Base-by-base conservation (phyloP, 129 eudicot species). In the Flaveria linearis region DNA sequence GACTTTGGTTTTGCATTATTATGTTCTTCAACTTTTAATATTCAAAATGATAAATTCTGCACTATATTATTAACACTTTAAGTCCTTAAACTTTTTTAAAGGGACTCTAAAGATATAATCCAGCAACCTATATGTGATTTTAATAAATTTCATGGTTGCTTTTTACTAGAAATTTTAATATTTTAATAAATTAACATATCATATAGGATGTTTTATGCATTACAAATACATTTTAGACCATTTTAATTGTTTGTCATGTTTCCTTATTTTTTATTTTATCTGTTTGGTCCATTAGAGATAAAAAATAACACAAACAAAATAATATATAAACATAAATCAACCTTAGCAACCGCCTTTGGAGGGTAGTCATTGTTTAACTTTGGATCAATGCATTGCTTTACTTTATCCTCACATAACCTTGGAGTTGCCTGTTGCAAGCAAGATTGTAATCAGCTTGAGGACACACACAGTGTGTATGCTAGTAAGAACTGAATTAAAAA, bases 341-440 rank as follows among this genome's bases (percentile, higher is more conserved):
- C 98, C 98, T 94, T 94, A n/a, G 98, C 97, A 74, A 91, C 86
- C 26, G 98, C 98, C 85, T 91, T 94, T 56, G 90, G 91, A 56
- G 98, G 98, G 72, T 84, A 91, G n/a, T 88, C 95, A 9, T 85
- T 82, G 43, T 87, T 85, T 80, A 94, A 89, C 86, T 90, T 94
- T 25, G 98, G 96, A 91, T 94, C 97, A 25, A 94, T 91, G 84
- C 97, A 94, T 80, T 94, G 97, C 85, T 87, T 88, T 78, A 94
- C 98, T 87, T 94, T 94, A 81, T 93, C 97, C 80, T 94, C 98
- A 43, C 98, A 91, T 84, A 94, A 81, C 82, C 97, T 87, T 52
- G 98, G 98, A 74, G 98, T 94, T 72, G 98, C 97, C 98, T 94
- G 81, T 16, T 47, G 73, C 81, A 83, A 52, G 73, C 75, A 60